Evolutionary conservation across 2,329 filamentous ascomycete species (phyloP), one percentile per base, ranked within the genome.

Genomic region (Polychaeton citri): DNA sequence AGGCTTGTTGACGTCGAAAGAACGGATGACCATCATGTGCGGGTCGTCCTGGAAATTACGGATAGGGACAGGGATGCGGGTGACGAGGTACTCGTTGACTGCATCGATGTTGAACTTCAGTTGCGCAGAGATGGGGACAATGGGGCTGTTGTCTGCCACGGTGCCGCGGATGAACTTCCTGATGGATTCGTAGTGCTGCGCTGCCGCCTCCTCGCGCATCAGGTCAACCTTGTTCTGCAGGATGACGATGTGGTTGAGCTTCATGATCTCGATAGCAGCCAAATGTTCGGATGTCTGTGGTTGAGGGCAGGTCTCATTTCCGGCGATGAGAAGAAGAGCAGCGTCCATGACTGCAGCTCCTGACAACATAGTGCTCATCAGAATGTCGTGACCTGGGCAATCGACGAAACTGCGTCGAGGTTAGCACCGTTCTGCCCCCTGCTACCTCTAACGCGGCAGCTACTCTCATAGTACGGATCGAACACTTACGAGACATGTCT

Each of bases 361-460:
- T 57, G 90, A 98, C 72, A 98, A 79, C 90, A 98, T 98, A 53
- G 90, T 98, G 66, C 88, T 96, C 90, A 98, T 98, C 62, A 98
- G 87, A 86, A 98, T 98, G 68, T 98, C 90, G 83, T 98, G 90
- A 64, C 90, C 90, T 38, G 90, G 90, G 72, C 90, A 96, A 64
- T 96, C 90, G 50, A 96, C 90, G 61, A 96, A 98, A 12, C 84
- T 58, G 40, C 5, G 30, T 28, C 1, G 7, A 8, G 19, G 41
- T 48, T 33, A 48, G 45, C 32, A 21, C 6, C 12, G 10, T 24
- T 32, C n/a, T 3, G 30, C 10, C 18, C 30, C 13, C 17, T 33
- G 16, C 13, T 13, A 15, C n/a, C n/a, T 30, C 26, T 13, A 15
- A 33, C 7, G n/a, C n/a, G n/a, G n/a, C n/a, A n/a, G n/a, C n/a